These are phyloP conservation scores for Protomyces gravidus DNA, from an alignment of 1,139 yeast species.

Conservation along the genomic window DNA sequence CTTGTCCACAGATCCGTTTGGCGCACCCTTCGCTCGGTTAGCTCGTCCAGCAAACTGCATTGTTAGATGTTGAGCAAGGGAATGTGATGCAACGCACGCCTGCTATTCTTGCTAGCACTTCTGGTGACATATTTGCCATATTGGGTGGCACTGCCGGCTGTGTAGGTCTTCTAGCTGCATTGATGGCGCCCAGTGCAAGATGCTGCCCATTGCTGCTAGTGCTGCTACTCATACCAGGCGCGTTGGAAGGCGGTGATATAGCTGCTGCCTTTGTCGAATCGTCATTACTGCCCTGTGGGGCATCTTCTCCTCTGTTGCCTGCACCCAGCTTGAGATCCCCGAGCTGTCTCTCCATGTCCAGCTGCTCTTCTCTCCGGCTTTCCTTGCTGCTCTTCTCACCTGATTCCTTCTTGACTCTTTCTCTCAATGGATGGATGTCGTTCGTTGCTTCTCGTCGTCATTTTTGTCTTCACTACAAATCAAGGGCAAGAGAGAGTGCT, in stretches of 20 bases:
- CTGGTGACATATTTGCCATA: conserved; percentile 9
- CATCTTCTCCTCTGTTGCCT: not conserved
- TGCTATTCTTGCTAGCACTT: conserved; percentile 15
- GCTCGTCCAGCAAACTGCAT: conserved; percentile 21
- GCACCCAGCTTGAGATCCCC: not conserved
- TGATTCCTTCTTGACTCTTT: not conserved
- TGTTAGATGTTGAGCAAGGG: no score
- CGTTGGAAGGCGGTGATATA: no score
- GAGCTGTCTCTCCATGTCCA: not conserved
- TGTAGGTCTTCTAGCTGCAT: conserved; percentile 18
- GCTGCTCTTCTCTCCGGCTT: not conserved
- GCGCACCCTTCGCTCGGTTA: conserved; percentile 1
- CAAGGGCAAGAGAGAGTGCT: no score
- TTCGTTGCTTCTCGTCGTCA: not conserved
- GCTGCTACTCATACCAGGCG: no score
- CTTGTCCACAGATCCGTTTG: no score
- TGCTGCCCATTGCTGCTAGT: conserved; percentile 14
- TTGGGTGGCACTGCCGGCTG: conserved; percentile 4
- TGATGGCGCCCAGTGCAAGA: conserved; percentile 20
- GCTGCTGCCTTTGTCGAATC: no score
- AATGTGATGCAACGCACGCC: not conserved
- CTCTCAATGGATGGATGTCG: not conserved
- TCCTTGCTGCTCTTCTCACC: not conserved
- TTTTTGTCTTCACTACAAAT: no score
- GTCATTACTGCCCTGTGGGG: no score